Evolutionary conservation across 495 filamentous ascomycete genomes (phyloP).

Genomic region (Neurospora tetraspora): DNA sequence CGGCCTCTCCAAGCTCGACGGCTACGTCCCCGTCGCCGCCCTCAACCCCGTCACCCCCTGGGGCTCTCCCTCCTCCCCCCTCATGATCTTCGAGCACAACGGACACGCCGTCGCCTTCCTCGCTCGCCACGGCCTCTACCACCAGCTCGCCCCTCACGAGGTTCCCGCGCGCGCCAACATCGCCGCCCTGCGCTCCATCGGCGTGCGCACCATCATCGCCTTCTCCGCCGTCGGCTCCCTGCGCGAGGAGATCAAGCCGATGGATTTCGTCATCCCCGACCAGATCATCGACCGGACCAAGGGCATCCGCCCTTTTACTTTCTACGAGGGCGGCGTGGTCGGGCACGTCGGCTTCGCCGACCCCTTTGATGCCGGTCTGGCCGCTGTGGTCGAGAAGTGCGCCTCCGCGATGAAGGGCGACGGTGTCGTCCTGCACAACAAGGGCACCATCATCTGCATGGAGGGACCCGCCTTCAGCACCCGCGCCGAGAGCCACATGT

Average conservation of each 20-base stretch:
- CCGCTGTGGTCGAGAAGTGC: constrained; percentile 58
- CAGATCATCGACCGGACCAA: constrained; percentile 98
- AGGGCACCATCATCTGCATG: constrained; percentile 82
- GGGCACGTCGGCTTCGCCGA: constrained; percentile 94
- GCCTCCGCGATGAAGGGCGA: constrained; percentile 70
- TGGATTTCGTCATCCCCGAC: constrained; percentile 92
- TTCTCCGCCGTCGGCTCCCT: constrained; percentile 94
- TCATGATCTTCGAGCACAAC: constrained; percentile 77
- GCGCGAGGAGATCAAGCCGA: constrained; percentile 80
- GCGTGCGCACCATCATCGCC: constrained; percentile 81
- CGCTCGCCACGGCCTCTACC: constrained; percentile 79
- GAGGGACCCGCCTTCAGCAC: constrained; percentile 96
- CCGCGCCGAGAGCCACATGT: constrained; percentile 89
- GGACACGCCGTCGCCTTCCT: constrained; percentile 83
- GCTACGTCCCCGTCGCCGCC: constrained; percentile 71
- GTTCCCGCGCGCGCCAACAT: constrained; percentile 89
- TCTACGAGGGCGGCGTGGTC: constrained; percentile 89
- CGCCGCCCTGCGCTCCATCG: constrained; percentile 79
- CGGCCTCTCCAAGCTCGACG: constrained; percentile 60
- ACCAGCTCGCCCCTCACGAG: constrained; percentile 87
- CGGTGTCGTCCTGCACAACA: constrained; percentile 64
- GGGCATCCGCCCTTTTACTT: constrained; percentile 84
- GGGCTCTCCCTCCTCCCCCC: constrained; percentile 83
- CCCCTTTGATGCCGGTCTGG: constrained; percentile 76
- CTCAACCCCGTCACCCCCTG: constrained; percentile 74